Base-by-base conservation (phyloP, 2,329 filamentous ascomycete species). In the Claviceps paspali region DNA sequence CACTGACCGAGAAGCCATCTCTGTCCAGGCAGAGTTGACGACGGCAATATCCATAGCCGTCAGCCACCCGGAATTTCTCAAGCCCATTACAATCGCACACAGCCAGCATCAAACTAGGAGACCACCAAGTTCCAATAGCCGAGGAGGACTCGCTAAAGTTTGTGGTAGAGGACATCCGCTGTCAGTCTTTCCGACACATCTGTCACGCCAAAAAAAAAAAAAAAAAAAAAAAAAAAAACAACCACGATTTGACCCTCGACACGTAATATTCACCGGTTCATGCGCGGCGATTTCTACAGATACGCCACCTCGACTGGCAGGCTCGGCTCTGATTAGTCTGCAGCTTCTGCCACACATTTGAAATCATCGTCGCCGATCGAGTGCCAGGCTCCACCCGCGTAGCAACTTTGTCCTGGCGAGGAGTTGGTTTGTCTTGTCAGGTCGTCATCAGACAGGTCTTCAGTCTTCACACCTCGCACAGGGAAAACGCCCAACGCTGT, bases 101-200 rank as follows among this genome's bases (percentile, higher is more conserved):
- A 34, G 21, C 21, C 18, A 4, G 23, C n/a, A 19, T 27, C 23
- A 29, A 11, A 35, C 24, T 22, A 35, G 6, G 15, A 19, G 15
- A 19, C 22, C 33, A 40, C 38, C 30, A 22, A 17, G 34, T 30
- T 33, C 31, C 38, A 33, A 30, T 32, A 37, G 39, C 37, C 39
- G 36, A 38, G 35, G 33, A 19, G 35, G 33, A 19, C 35, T 45
- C 43, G 43, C 43, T 45, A 43, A 45, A 18, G n/a, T 32, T 8
- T 39, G 30, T 26, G 33, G 28, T 22, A 18, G 38, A 36, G 31
- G 26, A 32, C 35, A 3, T 15, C 15, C 40, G 24, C 29, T 18
- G 29, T 32, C 41, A 22, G 30, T 29, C 30, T 26, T 28, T 27
- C 27, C 24, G 24, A 35, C 28, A 33, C 38, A n/a, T n/a, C n/a